These are phyloP conservation scores for Typha latifolia DNA, from an alignment of 176 grass and related monocot genomes.

Conservation along the genomic window DNA sequence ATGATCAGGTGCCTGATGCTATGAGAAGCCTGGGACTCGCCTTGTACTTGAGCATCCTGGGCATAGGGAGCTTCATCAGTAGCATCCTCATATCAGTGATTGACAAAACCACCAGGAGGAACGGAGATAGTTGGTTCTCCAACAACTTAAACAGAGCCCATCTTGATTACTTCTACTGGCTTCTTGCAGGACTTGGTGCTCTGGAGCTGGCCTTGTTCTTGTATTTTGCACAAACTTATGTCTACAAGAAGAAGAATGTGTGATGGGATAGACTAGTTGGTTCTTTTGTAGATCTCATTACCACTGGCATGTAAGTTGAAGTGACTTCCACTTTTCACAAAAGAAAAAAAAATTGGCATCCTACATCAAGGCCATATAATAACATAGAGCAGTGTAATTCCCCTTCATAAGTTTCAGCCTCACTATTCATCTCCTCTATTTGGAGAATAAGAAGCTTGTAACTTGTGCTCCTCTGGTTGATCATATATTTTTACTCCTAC, in stretches of 20 bases:
- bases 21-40: slow-evolving; percentile 38
- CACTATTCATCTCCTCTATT: too few species aligned
- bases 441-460: too few species aligned
- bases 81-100: slow-evolving; percentile 40
- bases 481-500: too few species aligned
- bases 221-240: slow-evolving; percentile 16
- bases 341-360: too few species aligned
- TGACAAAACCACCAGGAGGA: slow-evolving; percentile 10
- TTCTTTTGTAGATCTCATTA: too few species aligned
- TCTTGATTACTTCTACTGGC: slow-evolving; percentile 65
- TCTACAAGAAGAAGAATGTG: slow-evolving; percentile 18
- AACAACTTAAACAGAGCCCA: slow-evolving; percentile 54
- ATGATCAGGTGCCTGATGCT: slow-evolving; percentile 38
- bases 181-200: slow-evolving; percentile 34
- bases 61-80: slow-evolving; percentile 48
- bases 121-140: slow-evolving; percentile 37
- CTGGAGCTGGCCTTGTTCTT: slow-evolving; percentile 29
- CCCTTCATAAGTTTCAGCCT: too few species aligned
- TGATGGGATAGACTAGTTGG: background rate
- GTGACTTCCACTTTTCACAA: too few species aligned
- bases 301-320: too few species aligned
- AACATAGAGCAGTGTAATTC: too few species aligned
- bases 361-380: too few species aligned
- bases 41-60: slow-evolving; percentile 51
- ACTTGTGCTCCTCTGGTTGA: too few species aligned